phyloP scores from a whole-genome alignment of 768 basidiomycete species.

The Hirschioporus abietinus region DNA sequence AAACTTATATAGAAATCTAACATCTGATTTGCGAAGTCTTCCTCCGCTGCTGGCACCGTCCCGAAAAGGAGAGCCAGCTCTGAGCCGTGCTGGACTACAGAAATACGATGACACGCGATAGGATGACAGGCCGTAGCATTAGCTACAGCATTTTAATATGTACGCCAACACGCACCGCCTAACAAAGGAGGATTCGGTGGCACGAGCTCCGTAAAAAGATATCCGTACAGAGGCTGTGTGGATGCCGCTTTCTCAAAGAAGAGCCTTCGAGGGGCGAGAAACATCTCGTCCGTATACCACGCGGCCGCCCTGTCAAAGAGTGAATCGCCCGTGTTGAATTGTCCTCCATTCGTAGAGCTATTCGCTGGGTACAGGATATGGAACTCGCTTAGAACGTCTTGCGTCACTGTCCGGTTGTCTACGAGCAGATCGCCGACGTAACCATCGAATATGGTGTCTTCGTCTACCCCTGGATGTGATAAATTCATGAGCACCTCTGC shows the following conservation, averaged over 20 bases:
- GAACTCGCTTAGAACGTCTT: slow-evolving; percentile 35
- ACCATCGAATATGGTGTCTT: slow-evolving; percentile 38
- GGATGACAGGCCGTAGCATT: not conserved
- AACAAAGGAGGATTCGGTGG: slow-evolving; percentile 43
- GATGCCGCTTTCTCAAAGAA: slow-evolving; percentile 45
- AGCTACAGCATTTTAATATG: not conserved
- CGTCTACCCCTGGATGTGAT: slow-evolving; percentile 31
- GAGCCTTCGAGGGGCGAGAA: slow-evolving; percentile 41
- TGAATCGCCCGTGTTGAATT: slow-evolving; percentile 55
- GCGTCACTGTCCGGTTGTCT: slow-evolving; percentile 44
- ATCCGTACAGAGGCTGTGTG: slow-evolving; percentile 45
- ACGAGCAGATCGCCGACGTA: slow-evolving; percentile 47
- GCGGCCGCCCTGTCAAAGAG: slow-evolving; percentile 51
- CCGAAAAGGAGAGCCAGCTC: slow-evolving; percentile 48
- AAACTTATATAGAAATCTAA: slow-evolving; percentile 54
- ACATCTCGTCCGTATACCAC: slow-evolving; percentile 59
- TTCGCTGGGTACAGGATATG: slow-evolving; percentile 42
- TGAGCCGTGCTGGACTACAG: slow-evolving; percentile 42
- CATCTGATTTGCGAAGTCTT: slow-evolving; percentile 40
- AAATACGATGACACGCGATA: not conserved
- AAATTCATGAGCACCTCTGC: slow-evolving; percentile 34
- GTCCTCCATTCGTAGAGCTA: slow-evolving; percentile 39
- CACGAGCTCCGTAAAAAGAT: slow-evolving; percentile 53
- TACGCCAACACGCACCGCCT: slow-evolving; percentile 37
- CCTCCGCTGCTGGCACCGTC: slow-evolving; percentile 37